Base-by-base conservation (phyloP, 192 early-diverging fungal genomes). In the Spizellomyces punctatus region DNA sequence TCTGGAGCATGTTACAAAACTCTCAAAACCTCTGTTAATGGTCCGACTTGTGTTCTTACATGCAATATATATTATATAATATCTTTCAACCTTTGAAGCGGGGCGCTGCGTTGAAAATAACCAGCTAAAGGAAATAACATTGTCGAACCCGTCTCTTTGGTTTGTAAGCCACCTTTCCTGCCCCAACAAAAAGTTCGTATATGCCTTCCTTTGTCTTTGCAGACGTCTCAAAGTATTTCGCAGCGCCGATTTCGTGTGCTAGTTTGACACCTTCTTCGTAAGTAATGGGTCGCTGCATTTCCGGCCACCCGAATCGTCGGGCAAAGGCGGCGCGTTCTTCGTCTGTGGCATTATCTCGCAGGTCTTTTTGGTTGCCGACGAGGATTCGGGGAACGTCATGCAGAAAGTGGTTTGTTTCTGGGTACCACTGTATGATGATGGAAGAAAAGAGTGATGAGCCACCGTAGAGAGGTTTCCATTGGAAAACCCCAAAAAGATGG, bases 191-290 rank as follows among this genome's bases (percentile, higher is more conserved):
- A 3, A 91, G 76, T 42, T 88, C 89, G 43, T 74, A 74, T 36
- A 93, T 84, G 17, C 90, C 89, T 65, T 91, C 88, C 6, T 85
- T 83, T 6, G 88, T 89, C 70, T 87, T 89, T 36, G 93, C 88
- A 66, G 92, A 93, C 74, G 93, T 94, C 67, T 95, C 94, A 62
- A 94, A 86, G 73, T 93, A 94, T 57, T 84, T 90, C 50, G 87
- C 82, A 6, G 92, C 92, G 27, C 88, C 87, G 71, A 96, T 92
- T 74, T 82, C 78, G 22, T 69, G 61, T 14, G 90, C 90, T 72
- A 93, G 83, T 42, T 75, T 74, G 36, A 83, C 70, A 21, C 90
- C 94, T 88, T 96, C 67, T 22, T 9, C 72, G 19, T 8, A 8
- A 58, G 64, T 21, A 21, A 63, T 60, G 6, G 70, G 62, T 12